Conservation (phyloP, 2,329 filamentous ascomycete genomes). For the Sclerotinia sclerotiorum region DNA sequence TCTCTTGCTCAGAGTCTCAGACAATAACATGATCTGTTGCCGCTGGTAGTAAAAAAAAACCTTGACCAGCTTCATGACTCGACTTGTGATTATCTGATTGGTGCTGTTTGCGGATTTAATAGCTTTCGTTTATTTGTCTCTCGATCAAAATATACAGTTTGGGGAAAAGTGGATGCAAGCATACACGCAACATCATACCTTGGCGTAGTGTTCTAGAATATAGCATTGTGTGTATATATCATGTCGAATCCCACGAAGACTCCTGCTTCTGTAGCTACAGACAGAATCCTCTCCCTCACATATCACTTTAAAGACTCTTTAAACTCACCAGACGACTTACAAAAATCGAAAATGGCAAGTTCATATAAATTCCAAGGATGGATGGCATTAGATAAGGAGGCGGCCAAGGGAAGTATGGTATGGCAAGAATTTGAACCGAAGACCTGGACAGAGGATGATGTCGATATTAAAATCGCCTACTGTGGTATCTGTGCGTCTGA, state of each 20-base stretch:
- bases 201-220: neutral
- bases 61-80: neutral
- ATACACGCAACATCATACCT: neutral
- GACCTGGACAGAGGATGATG: conserved; percentile 50
- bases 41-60: too few species aligned
- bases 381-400: conserved; percentile 41
- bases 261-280: conserved; percentile 29
- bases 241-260: conserved; percentile 32
- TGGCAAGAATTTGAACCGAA: conserved; percentile 48
- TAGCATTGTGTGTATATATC: conserved; percentile 12
- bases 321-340: conserved; percentile 29
- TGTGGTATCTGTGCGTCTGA: conserved; percentile 51
- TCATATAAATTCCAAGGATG: conserved; percentile 43
- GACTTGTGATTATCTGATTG: neutral
- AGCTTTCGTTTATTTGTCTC: neutral
- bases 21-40: neutral
- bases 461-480: conserved; percentile 53
- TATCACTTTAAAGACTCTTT: conserved; percentile 34
- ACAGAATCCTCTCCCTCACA: conserved; percentile 27
- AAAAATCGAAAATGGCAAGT: conserved; percentile 36
- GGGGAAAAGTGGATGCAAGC: conserved; percentile 2
- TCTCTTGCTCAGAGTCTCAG: neutral
- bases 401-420: conserved; percentile 41
- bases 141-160: neutral
- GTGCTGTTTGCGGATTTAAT: conserved; percentile 6